Percentiles rank a stretch among this genome's conserved stretches.
phyloP scores from a whole-genome alignment of 2,329 filamentous ascomycete species.

The Metarhizium rileyi region DNA sequence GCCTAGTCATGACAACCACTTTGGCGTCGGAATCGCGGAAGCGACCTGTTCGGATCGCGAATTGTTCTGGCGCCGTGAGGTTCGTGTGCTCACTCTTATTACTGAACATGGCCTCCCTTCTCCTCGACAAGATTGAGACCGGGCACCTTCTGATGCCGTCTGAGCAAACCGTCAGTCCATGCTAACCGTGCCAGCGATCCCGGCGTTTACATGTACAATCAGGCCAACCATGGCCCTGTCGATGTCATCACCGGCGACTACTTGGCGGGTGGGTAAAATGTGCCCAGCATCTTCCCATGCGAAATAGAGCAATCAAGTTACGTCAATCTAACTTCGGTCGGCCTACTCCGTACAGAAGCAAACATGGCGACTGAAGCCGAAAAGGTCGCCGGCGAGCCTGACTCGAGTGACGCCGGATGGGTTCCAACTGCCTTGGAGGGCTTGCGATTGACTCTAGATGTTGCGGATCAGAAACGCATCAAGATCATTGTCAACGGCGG shows the following conservation, averaged over 20 bases:
- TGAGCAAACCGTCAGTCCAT: neutral
- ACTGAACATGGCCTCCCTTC: neutral
- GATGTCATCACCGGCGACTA: slow-evolving; percentile 47
- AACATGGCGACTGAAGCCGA: slow-evolving; percentile 16
- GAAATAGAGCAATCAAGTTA: too few relatives aligned
- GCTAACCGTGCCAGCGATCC: slow-evolving; percentile 10
- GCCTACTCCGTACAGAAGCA: too few relatives aligned
- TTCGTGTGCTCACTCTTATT: neutral
- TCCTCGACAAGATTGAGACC: too few relatives aligned
- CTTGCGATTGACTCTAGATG: slow-evolving; percentile 19
- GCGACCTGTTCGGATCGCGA: slow-evolving; percentile 15
- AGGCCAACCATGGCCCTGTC: slow-evolving; percentile 18
- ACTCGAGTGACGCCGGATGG: slow-evolving; percentile 11
- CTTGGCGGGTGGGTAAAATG: slow-evolving; percentile 27
- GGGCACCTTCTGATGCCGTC: neutral
- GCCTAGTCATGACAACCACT: neutral
- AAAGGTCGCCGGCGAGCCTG: slow-evolving; percentile 1
- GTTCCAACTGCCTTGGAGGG: slow-evolving; percentile 14
- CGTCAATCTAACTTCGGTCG: too few relatives aligned
- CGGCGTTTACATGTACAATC: slow-evolving; percentile 18
- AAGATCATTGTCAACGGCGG: slow-evolving; percentile 49
- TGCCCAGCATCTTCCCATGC: too few relatives aligned
- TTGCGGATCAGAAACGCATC: slow-evolving; percentile 34
- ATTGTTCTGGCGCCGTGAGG: slow-evolving; percentile 15
- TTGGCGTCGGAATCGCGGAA: neutral